Percentiles rank a stretch among this genome's conserved stretches.
Evolutionary conservation across 768 basidiomycete genomes (phyloP).

Genomic region (Termitomyces eurrhizus): DNA sequence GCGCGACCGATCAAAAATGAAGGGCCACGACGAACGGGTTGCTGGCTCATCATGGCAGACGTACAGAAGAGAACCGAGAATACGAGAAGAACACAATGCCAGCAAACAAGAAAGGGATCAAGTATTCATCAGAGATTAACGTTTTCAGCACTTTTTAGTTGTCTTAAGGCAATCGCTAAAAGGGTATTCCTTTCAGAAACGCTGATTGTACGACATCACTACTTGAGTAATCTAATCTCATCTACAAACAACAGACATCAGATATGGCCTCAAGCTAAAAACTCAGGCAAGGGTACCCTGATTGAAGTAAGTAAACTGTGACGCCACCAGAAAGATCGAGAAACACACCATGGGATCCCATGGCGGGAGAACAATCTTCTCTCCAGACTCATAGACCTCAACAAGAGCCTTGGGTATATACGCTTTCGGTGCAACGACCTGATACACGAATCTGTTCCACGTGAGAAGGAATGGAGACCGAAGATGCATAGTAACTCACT

Average conservation of each 20-base stretch:
- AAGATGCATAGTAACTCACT: constrained; percentile 45
- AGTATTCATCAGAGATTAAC: not conserved
- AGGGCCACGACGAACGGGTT: constrained; percentile 14
- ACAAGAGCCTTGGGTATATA: constrained; percentile 80
- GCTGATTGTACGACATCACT: not conserved
- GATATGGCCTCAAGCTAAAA: not conserved
- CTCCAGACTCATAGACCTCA: constrained; percentile 68
- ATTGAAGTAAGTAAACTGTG: not conserved
- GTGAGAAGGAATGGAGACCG: not conserved
- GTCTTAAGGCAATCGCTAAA: too few relatives aligned
- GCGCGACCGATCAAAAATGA: constrained; percentile 41
- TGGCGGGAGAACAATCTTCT: constrained; percentile 67
- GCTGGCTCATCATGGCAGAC: constrained; percentile 14
- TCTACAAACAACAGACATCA: not conserved
- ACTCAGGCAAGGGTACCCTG: constrained; percentile 2
- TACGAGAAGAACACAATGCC: not conserved
- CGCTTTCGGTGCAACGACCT: constrained; percentile 83
- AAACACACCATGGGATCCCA: constrained; percentile 87
- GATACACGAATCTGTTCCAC: constrained; percentile 73
- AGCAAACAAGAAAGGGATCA: not conserved
- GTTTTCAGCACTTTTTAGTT: not conserved
- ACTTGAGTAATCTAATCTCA: not conserved
- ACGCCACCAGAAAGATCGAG: not conserved
- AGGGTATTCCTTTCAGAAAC: not conserved
- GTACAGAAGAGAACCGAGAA: not conserved